Percentiles rank a stretch among this genome's conserved stretches.
Evolutionary conservation across 2,329 filamentous ascomycete species (phyloP).

Genomic region (Lecanicillium sp.): DNA sequence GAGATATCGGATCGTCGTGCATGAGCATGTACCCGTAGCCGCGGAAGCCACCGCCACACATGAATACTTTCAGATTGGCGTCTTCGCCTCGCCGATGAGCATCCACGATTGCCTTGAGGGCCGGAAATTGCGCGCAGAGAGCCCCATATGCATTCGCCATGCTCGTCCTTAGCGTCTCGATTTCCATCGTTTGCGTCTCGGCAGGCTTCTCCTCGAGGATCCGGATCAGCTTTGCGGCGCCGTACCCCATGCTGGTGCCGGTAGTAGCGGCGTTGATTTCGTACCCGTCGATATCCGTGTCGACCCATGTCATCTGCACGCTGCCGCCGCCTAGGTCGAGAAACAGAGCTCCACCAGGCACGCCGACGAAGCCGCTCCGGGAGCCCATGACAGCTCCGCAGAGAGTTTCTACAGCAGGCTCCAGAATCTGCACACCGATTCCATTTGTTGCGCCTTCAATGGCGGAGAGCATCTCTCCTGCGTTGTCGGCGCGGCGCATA

Average conservation of each 20-base stretch:
- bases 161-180: conserved; percentile 45
- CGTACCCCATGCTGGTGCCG: conserved; percentile 53
- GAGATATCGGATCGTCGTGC: conserved; percentile 62
- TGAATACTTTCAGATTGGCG: conserved; percentile 60
- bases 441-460: conserved; percentile 56
- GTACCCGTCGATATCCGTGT: conserved; percentile 39
- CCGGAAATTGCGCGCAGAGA: conserved; percentile 40
- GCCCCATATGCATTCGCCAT: conserved; percentile 53
- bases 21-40: conserved; percentile 89
- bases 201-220: conserved; percentile 34
- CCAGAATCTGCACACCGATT: conserved; percentile 63
- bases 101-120: conserved; percentile 33
- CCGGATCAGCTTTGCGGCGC: conserved; percentile 49
- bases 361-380: conserved; percentile 60
- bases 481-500: conserved; percentile 73
- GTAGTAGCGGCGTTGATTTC: conserved; percentile 44
- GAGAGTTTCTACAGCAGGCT: conserved; percentile 73
- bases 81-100: conserved; percentile 24
- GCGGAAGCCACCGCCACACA: conserved; percentile 84
- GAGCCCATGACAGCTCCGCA: conserved; percentile 75
- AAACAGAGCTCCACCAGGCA: conserved; percentile 61
- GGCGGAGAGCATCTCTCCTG: conserved; percentile 54
- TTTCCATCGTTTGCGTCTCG: conserved; percentile 36
- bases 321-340: conserved; percentile 78
- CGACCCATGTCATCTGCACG: conserved; percentile 57